Base-by-base conservation (phyloP, 257 asterid species). In the Solanum virginianum region DNA sequence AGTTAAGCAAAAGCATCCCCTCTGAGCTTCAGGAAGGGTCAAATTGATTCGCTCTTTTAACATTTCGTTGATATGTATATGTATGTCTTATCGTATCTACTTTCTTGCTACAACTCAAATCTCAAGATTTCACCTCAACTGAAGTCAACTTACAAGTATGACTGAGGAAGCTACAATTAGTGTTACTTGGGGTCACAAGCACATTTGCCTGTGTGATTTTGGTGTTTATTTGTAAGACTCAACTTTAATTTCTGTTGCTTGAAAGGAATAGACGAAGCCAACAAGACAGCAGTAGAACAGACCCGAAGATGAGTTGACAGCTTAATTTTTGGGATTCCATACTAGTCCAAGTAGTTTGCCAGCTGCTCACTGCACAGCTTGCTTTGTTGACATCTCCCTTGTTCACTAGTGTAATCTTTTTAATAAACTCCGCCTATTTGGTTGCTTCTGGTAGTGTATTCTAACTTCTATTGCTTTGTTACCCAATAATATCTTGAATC, bases 251-350 rank as follows among this genome's bases (percentile, higher is more conserved):
- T 84, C 10, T 60, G 26, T 80, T 80, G 84, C 66, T 86, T 85
- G 92, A 83, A 89, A 89, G 92, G 89, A 80, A 24, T 83, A 88
- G 92, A 86, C 84, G 86, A 71, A 85, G 70, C 85, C n/a, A 63
- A 49, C 77, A 81, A 86, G 88, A 79, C 39, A 69, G 70, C 59
- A 82, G 71, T 63, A 26, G 57, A 62, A 82, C 59, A 15, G 87
- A 54, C 53, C 63, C 24, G 84, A 88, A 86, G 90, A 72, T 62
- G 56, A 84, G 66, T 75, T 88, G 85, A 89, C 55, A 17, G 74
- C 59, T 83, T 83, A 41, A 41, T 26, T 29, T 66, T 17, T 65
- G 63, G 85, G 60, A 77, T 26, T 49, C 57, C 45, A 14, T 49
- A 24, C 62, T 7, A 14, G 45, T 49, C 45, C 45, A 8, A 22